Evolutionary conservation across 306 rosid genomes (phyloP), one percentile per base, ranked within the genome.

Genomic region (Rosa chinensis): DNA sequence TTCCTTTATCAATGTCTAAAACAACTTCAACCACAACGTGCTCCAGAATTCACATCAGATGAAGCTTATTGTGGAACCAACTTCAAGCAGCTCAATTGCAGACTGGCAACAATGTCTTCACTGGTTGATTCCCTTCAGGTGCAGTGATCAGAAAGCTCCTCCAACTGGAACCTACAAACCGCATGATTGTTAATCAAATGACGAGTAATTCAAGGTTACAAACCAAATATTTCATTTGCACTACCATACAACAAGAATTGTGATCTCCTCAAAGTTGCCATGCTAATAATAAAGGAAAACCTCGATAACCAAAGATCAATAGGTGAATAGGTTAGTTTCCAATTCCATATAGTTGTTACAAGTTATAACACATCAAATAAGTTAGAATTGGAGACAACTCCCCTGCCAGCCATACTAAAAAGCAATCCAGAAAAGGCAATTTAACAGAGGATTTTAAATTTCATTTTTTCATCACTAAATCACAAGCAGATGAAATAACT

Each of bases 81-180:
- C 23, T 66, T 66, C 45, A 66, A 66, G 45, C 13, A 40, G 70
- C 47, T 37, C 3, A 40, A 61, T 28, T 9, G 69, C 69, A 32
- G 43, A 63, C 43, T 66, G 13, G 23, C 12, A 17, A 40, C 67
- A 35, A 66, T 16, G 21, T 37, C 47, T 37, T 66, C 45, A 66
- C 70, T 66, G 45, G 16, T 66, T 35, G 45, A 66, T 35, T 16
- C 10, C 70, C 45, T 37, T 35, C 47, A 14, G 14, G 43, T 66
- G 70, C 23, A 66, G 47, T 35, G 70, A 37, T 66, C 70, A 16
- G 6, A 17, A 37, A 37, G 47, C 70, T 66, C 10, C 5, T 35
- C 70, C 70, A 37, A 66, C 45, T 35, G 70, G 70, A 28, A 32
- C 70, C 70, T 8, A 35, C 70, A 35, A 66, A 66, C 45, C 42